Evolutionary conservation across 345 rosid genomes (phyloP).

Genomic region (Pugionium cornutum): DNA sequence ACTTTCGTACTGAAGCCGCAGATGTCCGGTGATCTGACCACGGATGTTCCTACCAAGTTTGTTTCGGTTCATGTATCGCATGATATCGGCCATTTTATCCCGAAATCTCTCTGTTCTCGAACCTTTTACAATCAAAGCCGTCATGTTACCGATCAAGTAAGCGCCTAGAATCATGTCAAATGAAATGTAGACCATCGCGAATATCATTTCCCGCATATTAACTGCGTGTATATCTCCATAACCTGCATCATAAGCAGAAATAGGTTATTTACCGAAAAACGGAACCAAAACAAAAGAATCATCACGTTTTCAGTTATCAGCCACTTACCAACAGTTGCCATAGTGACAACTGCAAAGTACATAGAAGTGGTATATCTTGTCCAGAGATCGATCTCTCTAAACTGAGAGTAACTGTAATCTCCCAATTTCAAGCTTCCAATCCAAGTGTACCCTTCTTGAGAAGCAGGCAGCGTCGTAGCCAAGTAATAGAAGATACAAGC

Average conservation of each 20-base stretch:
- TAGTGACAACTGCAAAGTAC: constrained; percentile 82
- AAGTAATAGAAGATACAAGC: constrained; percentile 92
- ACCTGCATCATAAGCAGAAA: constrained; percentile 44
- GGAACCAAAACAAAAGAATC: neutral
- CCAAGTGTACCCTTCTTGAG: constrained; percentile 84
- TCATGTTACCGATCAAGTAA: constrained; percentile 88
- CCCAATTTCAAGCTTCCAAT: constrained; percentile 90
- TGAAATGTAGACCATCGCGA: constrained; percentile 75
- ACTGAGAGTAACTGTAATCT: constrained; percentile 55
- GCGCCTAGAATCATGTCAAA: constrained; percentile 92
- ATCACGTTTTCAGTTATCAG: neutral
- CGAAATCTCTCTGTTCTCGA: constrained; percentile 80
- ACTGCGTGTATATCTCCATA: constrained; percentile 93
- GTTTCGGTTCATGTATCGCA: constrained; percentile 66
- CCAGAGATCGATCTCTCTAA: constrained; percentile 78
- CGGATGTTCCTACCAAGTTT: constrained; percentile 60
- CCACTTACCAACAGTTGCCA: constrained; percentile 84
- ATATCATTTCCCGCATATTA: constrained; percentile 83
- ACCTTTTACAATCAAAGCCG: constrained; percentile 88
- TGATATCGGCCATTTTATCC: constrained; percentile 74
- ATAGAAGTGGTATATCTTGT: constrained; percentile 71
- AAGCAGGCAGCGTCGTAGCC: constrained; percentile 76
- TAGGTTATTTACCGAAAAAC: neutral
- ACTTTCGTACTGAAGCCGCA: constrained; percentile 61
- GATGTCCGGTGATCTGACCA: constrained; percentile 64